Evolutionary conservation across 2,329 filamentous ascomycete genomes (phyloP).

Genomic region (Colletotrichum godetiae): DNA sequence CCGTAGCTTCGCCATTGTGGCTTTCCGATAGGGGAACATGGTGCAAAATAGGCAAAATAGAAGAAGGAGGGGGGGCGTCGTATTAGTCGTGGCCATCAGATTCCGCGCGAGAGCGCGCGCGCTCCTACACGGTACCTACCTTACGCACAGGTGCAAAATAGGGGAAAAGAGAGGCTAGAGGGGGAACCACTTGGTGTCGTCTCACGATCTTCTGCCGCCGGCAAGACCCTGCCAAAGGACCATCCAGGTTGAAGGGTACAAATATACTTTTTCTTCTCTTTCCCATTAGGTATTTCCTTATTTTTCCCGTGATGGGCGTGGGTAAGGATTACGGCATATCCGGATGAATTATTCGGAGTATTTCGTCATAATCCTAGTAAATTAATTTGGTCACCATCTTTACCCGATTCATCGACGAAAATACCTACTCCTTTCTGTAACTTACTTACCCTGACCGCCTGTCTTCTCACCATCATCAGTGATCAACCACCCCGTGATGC

Average conservation of each 20-base stretch:
- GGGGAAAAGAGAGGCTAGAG: background rate
- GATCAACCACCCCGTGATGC: background rate
- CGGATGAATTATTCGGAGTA: background rate
- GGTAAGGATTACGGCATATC: background rate
- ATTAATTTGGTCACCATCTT: background rate
- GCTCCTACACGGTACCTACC: background rate
- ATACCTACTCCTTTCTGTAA: no score
- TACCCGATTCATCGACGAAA: background rate
- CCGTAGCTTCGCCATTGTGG: background rate
- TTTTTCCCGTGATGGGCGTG: background rate
- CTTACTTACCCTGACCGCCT: background rate
- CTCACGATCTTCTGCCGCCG: conserved; percentile 18
- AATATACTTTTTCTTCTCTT: no score
- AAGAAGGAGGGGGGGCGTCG: background rate
- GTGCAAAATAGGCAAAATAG: background rate
- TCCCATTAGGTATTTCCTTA: background rate
- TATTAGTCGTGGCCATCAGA: background rate
- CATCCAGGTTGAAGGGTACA: background rate
- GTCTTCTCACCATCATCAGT: background rate
- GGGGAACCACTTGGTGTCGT: conserved; percentile 18
- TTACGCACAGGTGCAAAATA: background rate
- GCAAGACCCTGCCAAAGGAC: background rate
- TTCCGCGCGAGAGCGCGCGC: no score
- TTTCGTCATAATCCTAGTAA: background rate
- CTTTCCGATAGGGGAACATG: background rate